A percentile compares a stretch with the other conserved stretches of the same genome.
These are phyloP conservation scores for Aspergillus steynii DNA, from an alignment of 495 filamentous ascomycete species.

Conservation along the genomic window DNA sequence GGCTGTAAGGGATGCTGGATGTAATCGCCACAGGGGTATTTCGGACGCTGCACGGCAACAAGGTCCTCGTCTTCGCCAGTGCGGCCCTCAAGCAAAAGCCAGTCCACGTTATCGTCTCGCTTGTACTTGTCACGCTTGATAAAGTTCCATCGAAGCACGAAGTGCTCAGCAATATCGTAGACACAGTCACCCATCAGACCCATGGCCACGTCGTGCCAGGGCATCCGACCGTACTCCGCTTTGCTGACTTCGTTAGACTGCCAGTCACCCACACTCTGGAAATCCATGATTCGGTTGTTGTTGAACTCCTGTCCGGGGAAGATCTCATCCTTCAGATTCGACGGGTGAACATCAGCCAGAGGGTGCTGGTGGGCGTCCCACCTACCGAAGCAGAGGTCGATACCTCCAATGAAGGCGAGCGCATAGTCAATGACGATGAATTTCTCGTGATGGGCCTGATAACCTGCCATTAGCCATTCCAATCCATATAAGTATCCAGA, in stretches of 20 bases:
- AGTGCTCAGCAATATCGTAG: conserved; percentile 95
- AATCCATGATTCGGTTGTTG: conserved; percentile 94
- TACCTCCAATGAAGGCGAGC: conserved; percentile 85
- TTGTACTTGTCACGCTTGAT: conserved; percentile 98
- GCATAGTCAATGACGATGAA: conserved; percentile 92
- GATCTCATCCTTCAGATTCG: conserved; percentile 75
- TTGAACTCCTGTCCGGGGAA: conserved; percentile 98
- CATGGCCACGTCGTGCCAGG: conserved; percentile 96
- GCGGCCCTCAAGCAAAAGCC: conserved; percentile 81
- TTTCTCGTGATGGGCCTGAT: conserved; percentile 87
- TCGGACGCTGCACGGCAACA: conserved; percentile 81
- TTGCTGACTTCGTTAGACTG: conserved; percentile 91
- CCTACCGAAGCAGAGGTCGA: conserved; percentile 94
- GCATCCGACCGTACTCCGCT: conserved; percentile 90
- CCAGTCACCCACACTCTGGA: conserved; percentile 88
- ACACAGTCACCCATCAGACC: conserved; percentile 84
- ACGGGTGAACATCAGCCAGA: conserved; percentile 84
- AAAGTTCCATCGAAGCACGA: conserved; percentile 94
- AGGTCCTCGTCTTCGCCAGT: conserved; percentile 77
- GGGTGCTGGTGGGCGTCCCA: conserved; percentile 89
- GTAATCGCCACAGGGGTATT: conserved; percentile 84
- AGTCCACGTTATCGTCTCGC: conserved; percentile 73
- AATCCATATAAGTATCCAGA: background rate
- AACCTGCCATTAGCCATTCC: conserved; percentile 5
- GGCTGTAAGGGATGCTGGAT: conserved; percentile 74